Evolutionary conservation across 495 filamentous ascomycete species (phyloP).

Genomic region (Entonaema liquescens): DNA sequence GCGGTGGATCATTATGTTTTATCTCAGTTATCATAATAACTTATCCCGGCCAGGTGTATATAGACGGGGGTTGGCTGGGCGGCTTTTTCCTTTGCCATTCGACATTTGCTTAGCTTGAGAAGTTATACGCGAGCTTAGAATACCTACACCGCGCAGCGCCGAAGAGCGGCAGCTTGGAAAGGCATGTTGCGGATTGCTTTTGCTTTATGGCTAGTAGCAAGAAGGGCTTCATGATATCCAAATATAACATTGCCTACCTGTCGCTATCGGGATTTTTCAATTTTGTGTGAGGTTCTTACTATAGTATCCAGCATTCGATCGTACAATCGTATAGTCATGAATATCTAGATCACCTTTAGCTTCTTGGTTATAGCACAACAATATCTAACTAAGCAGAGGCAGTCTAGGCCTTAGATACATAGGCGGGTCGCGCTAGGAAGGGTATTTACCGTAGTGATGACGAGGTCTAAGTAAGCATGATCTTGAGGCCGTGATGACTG

Average conservation of each 20-base stretch:
- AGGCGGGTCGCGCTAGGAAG: background rate
- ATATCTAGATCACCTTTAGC: background rate
- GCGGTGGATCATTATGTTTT: conserved; percentile 31
- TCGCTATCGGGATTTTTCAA: background rate
- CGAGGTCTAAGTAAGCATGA: conserved; percentile 13
- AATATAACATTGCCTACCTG: conserved; percentile 31
- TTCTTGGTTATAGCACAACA: background rate
- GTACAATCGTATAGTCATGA: too few relatives aligned
- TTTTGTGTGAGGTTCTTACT: background rate
- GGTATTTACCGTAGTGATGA: conserved; percentile 12
- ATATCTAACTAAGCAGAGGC: background rate
- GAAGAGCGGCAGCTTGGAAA: conserved; percentile 29
- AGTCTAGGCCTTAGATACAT: conserved; percentile 2
- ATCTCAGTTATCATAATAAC: conserved; percentile 39
- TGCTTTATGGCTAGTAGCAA: conserved; percentile 26
- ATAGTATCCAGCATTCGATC: background rate
- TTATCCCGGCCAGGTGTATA: conserved; percentile 28
- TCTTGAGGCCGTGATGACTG: conserved; percentile 20
- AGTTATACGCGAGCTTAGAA: conserved; percentile 16
- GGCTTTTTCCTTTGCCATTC: conserved; percentile 30
- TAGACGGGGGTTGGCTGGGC: conserved; percentile 15
- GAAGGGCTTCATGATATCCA: conserved; percentile 33
- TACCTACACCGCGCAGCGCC: background rate
- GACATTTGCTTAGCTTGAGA: conserved; percentile 18
- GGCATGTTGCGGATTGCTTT: conserved; percentile 24